Evolutionary conservation across 2,329 filamentous ascomycete species (phyloP), one percentile per base, ranked within the genome.

Genomic region (Aspergillus pseudonomiae): DNA sequence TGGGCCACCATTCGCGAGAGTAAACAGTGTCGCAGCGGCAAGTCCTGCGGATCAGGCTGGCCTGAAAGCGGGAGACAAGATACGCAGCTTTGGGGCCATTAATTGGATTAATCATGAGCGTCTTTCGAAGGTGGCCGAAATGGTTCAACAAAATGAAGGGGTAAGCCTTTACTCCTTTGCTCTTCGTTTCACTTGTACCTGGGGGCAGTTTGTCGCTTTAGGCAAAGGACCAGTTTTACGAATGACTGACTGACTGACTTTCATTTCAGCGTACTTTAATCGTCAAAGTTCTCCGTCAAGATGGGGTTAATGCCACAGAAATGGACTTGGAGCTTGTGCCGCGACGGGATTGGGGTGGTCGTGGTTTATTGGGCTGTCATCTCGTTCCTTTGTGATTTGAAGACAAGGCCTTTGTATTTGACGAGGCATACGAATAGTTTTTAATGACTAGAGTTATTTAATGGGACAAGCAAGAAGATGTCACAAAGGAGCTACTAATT

Each of bases 281-380:
- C 19, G 91, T 96, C 61, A 91, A 88, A 73, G 82, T 89, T 54
- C 85, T 82, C 57, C 85, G 87, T 60, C 80, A 81, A 65, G 60
- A 79, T 74, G 68, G 78, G 77, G 72, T 86, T 7, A 67, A 74
- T 43, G 76, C 74, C 24, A 76, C 79, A 58, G 79, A 93, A 68
- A 77, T 95, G 63, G 85, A 88, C 62, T 79, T 97, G 71, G 88
- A 86, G 67, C 80, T 99, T 67, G 92, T 84, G 55, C 94, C 94
- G 59, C 86, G 88, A 70, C 86, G 88, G 52, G 85, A 94, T 74
- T 99, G 95, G 94, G 94, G 94, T 69, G 95, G 95, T 34, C 85
- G 93, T 77, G 95, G 94, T 14, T 81, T 96, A 76, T 81, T 99
- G 71, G 94, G 94, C 60, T 99, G 94, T 77, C 94, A 97, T 80